Percentiles rank a stretch among this genome's conserved stretches.
Conservation (phyloP, 108 stramenopile species). For the Fragilaria radians region DNA sequence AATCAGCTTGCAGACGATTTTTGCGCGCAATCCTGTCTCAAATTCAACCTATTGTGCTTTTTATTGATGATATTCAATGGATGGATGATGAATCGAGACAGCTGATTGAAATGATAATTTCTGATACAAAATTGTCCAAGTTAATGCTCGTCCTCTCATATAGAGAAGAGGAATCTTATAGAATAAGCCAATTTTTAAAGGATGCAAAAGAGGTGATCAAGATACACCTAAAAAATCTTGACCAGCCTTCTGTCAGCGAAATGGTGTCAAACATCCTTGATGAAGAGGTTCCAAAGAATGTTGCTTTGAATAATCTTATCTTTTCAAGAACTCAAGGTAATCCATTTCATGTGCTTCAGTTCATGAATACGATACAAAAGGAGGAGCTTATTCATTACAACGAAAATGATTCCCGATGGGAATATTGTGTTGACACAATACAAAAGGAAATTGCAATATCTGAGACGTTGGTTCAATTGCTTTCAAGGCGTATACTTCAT, state of each 20-base stretch:
- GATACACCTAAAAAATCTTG: no score
- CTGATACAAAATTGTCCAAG: not conserved
- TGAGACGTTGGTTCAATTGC: not conserved
- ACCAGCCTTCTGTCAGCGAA: not conserved
- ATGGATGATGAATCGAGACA: slow-evolving; percentile 1
- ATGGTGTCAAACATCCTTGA: not conserved
- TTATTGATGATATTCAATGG: slow-evolving; percentile 40
- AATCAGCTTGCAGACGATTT: slow-evolving; percentile 2
- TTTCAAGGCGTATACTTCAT: not conserved
- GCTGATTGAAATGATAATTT: not conserved
- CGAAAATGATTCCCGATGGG: not conserved
- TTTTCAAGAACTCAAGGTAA: not conserved
- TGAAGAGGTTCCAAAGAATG: not conserved
- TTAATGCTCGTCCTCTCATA: not conserved
- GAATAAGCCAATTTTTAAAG: not conserved
- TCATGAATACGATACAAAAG: not conserved
- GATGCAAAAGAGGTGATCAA: no score
- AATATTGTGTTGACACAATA: not conserved
- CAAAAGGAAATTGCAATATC: not conserved
- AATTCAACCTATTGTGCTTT: slow-evolving; percentile 23
- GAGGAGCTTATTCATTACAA: not conserved
- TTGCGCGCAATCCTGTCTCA: slow-evolving; percentile 20
- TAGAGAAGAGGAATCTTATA: not conserved
- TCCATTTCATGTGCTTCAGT: not conserved
- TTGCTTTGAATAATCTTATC: not conserved